Evolutionary conservation across 2,329 filamentous ascomycete genomes (phyloP).

Genomic region (Cercospora nicotianae): DNA sequence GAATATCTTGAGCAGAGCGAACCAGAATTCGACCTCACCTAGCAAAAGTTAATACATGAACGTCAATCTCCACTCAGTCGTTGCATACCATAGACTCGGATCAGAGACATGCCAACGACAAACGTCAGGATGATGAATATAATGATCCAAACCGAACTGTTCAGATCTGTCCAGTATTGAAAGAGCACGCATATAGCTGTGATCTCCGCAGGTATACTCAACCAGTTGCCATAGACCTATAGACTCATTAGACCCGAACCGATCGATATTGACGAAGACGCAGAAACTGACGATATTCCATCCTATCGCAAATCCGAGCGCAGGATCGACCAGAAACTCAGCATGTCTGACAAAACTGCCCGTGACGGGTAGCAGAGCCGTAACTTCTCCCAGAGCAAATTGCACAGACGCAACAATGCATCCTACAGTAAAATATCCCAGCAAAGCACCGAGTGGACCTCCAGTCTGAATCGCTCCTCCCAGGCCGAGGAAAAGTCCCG

Average conservation of each 20-base stretch:
- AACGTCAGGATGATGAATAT: conserved; percentile 39
- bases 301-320: conserved; percentile 36
- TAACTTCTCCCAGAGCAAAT: conserved; percentile 54
- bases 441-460: conserved; percentile 54
- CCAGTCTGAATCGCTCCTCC: conserved; percentile 54
- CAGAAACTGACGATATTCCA: conserved; percentile 25
- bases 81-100: conserved; percentile 43
- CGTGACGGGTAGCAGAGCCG: conserved; percentile 53
- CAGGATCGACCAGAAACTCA: conserved; percentile 54
- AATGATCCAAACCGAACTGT: conserved; percentile 39
- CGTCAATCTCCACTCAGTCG: not conserved
- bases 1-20: conserved; percentile 48
- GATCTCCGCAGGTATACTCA: conserved; percentile 38
- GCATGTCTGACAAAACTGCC: conserved; percentile 54
- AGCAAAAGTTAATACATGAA: not conserved
- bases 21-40: conserved; percentile 49
- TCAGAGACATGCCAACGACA: conserved; percentile 36
- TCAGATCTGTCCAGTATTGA: conserved; percentile 37
- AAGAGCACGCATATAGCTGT: conserved; percentile 36
- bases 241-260: not conserved
- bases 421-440: conserved; percentile 55
- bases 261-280: not conserved
- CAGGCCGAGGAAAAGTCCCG: conserved; percentile 62
- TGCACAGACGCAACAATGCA: conserved; percentile 53
- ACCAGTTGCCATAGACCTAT: conserved; percentile 33